Evolutionary conservation across 306 rosid genomes (phyloP).

Genomic region (Argentina anserina): DNA sequence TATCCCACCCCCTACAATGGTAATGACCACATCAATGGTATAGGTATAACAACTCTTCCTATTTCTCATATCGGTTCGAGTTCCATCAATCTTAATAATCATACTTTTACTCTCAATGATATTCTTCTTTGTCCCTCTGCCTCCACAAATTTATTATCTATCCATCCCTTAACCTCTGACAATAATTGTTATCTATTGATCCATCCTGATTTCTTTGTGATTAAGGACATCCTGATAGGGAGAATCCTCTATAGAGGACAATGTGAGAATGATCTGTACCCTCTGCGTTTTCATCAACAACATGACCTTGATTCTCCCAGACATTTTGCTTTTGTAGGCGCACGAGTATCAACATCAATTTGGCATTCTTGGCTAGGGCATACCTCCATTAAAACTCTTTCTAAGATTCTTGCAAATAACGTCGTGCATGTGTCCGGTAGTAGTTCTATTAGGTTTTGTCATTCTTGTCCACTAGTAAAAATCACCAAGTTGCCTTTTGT

Average conservation of each 20-base stretch:
- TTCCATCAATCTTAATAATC: too few relatives aligned
- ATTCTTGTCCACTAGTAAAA: too few relatives aligned
- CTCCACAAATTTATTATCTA: not conserved
- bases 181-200: not conserved
- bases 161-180: not conserved
- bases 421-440: not conserved
- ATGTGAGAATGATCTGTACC: not conserved
- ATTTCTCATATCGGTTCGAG: too few relatives aligned
- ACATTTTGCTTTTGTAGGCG: not conserved
- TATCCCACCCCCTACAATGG: too few relatives aligned
- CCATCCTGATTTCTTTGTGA: not conserved
- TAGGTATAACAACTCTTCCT: too few relatives aligned
- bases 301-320: not conserved
- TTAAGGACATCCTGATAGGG: too few relatives aligned
- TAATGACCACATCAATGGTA: too few relatives aligned
- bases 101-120: too few relatives aligned
- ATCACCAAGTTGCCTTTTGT: too few relatives aligned
- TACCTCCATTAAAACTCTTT: not conserved
- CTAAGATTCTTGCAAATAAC: not conserved
- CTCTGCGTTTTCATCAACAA: not conserved
- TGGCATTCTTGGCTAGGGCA: not conserved
- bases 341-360: not conserved
- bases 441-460: not conserved
- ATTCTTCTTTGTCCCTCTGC: not conserved
- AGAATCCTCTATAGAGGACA: too few relatives aligned